Percentiles rank a stretch among this genome's conserved stretches.
Conservation (phyloP, 2,329 filamentous ascomycete genomes). For the Colletotrichum theobromicola region DNA sequence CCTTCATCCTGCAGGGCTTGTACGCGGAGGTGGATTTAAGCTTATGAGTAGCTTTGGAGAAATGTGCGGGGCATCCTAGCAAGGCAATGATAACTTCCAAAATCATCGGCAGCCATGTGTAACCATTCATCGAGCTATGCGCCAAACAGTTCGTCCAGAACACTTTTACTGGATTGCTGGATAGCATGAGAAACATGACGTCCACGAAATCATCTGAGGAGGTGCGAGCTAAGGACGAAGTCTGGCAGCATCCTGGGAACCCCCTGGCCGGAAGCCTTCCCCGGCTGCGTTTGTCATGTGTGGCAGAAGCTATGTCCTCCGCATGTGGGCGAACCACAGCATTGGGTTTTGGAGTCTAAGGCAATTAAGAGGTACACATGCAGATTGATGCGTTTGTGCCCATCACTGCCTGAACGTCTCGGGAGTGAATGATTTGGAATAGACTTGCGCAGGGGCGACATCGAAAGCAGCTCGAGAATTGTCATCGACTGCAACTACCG, state of each 20-base stretch:
- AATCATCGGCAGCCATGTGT: background rate
- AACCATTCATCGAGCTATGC: background rate
- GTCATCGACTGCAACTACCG: background rate
- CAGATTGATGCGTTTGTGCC: background rate
- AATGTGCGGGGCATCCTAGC: background rate
- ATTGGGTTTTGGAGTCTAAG: background rate
- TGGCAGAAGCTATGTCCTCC: background rate
- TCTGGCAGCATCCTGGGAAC: background rate
- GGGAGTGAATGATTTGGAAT: background rate
- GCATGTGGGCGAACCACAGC: background rate
- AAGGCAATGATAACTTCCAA: background rate
- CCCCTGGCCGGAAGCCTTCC: background rate
- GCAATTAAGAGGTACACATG: background rate
- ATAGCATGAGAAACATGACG: accelerated
- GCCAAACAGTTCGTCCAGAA: background rate
- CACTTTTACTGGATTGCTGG: background rate
- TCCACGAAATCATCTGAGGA: background rate
- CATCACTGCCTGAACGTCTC: background rate
- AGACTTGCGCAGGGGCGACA: background rate
- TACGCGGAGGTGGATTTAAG: background rate
- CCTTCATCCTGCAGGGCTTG: background rate
- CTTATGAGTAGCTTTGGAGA: background rate
- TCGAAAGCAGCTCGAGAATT: background rate
- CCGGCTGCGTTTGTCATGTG: background rate
- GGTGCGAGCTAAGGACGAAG: background rate